phyloP scores from a whole-genome alignment of 2,329 filamentous ascomycete species.

The Cytospora leucostoma region DNA sequence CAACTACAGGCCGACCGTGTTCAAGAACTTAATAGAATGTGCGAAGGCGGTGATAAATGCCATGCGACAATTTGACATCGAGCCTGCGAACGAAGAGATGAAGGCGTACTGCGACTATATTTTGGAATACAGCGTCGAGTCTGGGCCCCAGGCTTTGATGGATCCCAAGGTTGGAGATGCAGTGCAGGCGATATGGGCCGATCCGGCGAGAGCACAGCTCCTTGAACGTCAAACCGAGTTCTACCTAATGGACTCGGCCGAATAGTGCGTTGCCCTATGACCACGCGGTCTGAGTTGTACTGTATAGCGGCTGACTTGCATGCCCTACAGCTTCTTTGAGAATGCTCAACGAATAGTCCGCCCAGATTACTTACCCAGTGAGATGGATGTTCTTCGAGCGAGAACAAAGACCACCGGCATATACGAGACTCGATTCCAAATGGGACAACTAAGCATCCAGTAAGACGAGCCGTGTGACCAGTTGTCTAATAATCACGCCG shows the following conservation, averaged over 20 bases:
- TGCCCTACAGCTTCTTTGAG: conserved; percentile 81
- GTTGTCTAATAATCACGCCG: not conserved
- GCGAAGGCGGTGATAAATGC: conserved; percentile 89
- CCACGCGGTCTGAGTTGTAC: not conserved
- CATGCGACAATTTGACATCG: conserved; percentile 88
- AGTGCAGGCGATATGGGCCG: conserved; percentile 85
- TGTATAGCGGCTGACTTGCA: not conserved
- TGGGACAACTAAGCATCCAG: conserved; percentile 99
- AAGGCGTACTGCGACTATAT: conserved; percentile 77
- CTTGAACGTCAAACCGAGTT: conserved; percentile 97
- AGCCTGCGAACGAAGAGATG: conserved; percentile 71
- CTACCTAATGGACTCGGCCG: conserved; percentile 98
- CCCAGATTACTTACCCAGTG: conserved; percentile 84
- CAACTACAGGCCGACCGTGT: conserved; percentile 93
- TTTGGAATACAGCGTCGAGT: conserved; percentile 84
- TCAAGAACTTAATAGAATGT: conserved; percentile 97
- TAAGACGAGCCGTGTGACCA: conserved; percentile 50
- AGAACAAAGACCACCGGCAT: conserved; percentile 99
- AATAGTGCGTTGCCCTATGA: conserved; percentile 71
- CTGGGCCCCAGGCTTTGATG: conserved; percentile 83
- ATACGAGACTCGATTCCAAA: conserved; percentile 97
- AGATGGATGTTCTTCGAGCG: conserved; percentile 92
- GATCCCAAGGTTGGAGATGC: conserved; percentile 80
- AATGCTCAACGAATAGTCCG: conserved; percentile 83
- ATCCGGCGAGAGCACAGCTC: conserved; percentile 77